Evolutionary conservation across 2,329 filamentous ascomycete genomes (phyloP).

Genomic region (Colletotrichum lindemuthianum): DNA sequence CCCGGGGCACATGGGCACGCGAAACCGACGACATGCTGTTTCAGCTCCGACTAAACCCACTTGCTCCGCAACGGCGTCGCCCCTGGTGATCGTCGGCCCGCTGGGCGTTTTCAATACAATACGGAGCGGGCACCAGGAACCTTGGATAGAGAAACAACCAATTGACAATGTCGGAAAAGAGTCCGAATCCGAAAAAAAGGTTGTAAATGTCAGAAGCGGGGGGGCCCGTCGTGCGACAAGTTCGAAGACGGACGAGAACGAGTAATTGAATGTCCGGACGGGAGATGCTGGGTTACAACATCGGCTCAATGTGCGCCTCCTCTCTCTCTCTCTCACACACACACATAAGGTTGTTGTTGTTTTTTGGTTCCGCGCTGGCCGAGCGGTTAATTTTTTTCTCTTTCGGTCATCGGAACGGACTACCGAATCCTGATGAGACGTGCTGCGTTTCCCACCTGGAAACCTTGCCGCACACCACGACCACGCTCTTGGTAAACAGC

Average conservation of each 20-base stretch:
- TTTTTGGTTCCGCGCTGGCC: conserved; percentile 1
- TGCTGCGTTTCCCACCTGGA: not conserved
- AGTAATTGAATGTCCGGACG: no score
- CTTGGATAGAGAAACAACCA: not conserved
- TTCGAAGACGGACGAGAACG: no score
- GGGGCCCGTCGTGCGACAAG: no score
- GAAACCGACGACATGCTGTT: conserved; percentile 35
- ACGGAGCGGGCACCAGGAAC: not conserved
- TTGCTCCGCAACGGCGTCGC: conserved; percentile 25
- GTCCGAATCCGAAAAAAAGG: no score
- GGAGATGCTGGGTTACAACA: no score
- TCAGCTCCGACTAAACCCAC: conserved; percentile 26
- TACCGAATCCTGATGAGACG: conserved; percentile 14
- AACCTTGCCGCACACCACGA: conserved; percentile 12
- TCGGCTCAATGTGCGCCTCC: no score
- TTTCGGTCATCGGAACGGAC: not conserved
- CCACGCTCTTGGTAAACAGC: conserved; percentile 14
- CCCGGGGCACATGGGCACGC: conserved; percentile 11
- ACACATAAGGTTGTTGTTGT: not conserved
- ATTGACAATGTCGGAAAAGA: not conserved
- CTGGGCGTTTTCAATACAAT: not conserved
- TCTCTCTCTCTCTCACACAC: not conserved
- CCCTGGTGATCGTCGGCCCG: conserved; percentile 8
- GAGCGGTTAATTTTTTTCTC: not conserved
- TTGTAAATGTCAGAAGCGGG: no score